Base-by-base conservation (phyloP, 495 filamentous ascomycete genomes). In the Penicillium goetzii region DNA sequence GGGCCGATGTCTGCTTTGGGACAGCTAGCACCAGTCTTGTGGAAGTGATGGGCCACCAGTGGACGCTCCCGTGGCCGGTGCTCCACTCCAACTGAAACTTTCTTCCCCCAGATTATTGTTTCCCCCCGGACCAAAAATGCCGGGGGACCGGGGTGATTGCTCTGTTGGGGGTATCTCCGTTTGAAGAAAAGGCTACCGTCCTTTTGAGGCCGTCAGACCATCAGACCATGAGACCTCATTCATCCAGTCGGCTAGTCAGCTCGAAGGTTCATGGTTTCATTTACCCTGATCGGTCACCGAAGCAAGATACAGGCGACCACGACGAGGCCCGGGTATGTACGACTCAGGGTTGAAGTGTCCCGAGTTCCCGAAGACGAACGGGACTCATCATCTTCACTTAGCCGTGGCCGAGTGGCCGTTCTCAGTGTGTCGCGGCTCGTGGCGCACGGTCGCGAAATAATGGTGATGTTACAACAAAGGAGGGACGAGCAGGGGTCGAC, bases 1-100 rank as follows among this genome's bases (percentile, higher is more conserved):
- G 50, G 50, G 23, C 50, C 50, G 50, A 33, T 33, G 50, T 53
- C 50, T 33, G 26, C 50, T 30, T 53, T 33, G 9, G 28, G 50
- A 53, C 30, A 28, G n/a, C 19, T 17, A 23, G 50, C 43, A 25
- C 43, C 9, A 47, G 43, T 21, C 43, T 47, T 47, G 21, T 12
- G 6, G 50, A 53, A 53, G 50, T 15, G 50, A 33, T 33, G 14
- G 50, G 0, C 50, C 26, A n/a, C 10, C 14, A 53, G 26, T 53
- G 50, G 30, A 53, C 15, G 30, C 26, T 21, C n/a, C 26, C 4
- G 9, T 7, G 19, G 43, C 10, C 25, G 21, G 21, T 47, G 43
- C 19, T 25, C 43, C 50, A 28, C 50, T 32, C 7, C n/a, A 30
- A 19, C 26, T 53, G 50, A 53, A 53, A 53, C 50, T n/a, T 53